Conservation (phyloP, 352 stramenopile species). For the Blastocystis sp. region DNA sequence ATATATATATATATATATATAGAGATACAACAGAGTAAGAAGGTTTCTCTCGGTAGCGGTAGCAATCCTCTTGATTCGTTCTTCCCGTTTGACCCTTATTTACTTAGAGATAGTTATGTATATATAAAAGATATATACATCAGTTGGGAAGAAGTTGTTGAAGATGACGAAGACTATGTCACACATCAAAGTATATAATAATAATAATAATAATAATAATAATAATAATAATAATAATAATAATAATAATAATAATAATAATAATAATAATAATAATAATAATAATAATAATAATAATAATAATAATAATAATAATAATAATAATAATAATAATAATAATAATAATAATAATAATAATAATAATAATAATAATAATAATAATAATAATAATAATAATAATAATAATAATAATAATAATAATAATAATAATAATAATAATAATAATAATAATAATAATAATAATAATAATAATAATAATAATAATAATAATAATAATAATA, state of each 20-base stretch:
- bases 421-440: no score
- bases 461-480: no score
- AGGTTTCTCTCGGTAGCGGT: slow-evolving; percentile 40
- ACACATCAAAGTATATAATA: no score
- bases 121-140: slow-evolving; percentile 74
- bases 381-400: neutral
- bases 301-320: neutral
- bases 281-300: slow-evolving; percentile 1
- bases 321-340: neutral
- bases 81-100: slow-evolving; percentile 88
- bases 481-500: no score
- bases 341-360: neutral
- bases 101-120: slow-evolving; percentile 69
- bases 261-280: neutral
- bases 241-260: neutral
- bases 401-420: slow-evolving; percentile 2
- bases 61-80: slow-evolving; percentile 66
- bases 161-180: neutral
- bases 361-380: slow-evolving; percentile 6
- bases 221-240: neutral
- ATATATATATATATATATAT: no score
- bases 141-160: slow-evolving; percentile 60
- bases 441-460: no score
- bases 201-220: slow-evolving; percentile 4
- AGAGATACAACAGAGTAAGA: slow-evolving; percentile 36